phyloP scores from a whole-genome alignment of 2,329 filamentous ascomycete species.

The Fusarium verticillioides region DNA sequence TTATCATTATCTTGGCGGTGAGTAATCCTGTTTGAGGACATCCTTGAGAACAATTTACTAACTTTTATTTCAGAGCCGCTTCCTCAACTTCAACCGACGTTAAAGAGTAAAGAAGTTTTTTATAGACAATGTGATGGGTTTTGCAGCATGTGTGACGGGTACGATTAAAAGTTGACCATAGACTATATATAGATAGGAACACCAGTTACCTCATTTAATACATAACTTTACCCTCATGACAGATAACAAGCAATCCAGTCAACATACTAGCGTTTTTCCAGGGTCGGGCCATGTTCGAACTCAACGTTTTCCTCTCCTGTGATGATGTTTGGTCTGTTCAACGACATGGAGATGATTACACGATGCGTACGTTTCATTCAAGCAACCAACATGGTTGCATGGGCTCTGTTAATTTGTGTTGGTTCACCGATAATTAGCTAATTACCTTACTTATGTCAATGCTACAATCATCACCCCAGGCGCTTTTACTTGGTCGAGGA shows the following conservation, averaged over 20 bases:
- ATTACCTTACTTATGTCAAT: not conserved
- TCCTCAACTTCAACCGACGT: constrained; percentile 64
- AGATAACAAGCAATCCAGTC: too few relatives aligned
- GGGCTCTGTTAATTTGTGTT: not conserved
- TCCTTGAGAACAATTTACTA: not conserved
- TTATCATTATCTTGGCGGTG: constrained; percentile 67
- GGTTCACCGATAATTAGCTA: not conserved
- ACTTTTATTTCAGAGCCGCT: constrained; percentile 54
- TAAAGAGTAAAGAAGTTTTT: constrained; percentile 41
- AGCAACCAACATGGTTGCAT: not conserved
- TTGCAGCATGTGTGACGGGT: not conserved
- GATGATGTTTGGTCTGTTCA: not conserved
- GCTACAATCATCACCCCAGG: too few relatives aligned
- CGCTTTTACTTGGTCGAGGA: not conserved
- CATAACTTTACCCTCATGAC: not conserved
- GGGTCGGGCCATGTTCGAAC: not conserved
- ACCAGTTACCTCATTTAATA: not conserved
- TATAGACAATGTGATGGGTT: not conserved
- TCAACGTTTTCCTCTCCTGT: not conserved
- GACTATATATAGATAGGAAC: not conserved
- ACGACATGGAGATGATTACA: not conserved
- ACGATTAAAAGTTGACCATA: not conserved
- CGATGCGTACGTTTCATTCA: not conserved
- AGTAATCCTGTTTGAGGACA: constrained; percentile 42
- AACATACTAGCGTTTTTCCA: too few relatives aligned